These are phyloP conservation scores for Pholiota molesta DNA, from an alignment of 768 basidiomycete species.

Conservation along the genomic window DNA sequence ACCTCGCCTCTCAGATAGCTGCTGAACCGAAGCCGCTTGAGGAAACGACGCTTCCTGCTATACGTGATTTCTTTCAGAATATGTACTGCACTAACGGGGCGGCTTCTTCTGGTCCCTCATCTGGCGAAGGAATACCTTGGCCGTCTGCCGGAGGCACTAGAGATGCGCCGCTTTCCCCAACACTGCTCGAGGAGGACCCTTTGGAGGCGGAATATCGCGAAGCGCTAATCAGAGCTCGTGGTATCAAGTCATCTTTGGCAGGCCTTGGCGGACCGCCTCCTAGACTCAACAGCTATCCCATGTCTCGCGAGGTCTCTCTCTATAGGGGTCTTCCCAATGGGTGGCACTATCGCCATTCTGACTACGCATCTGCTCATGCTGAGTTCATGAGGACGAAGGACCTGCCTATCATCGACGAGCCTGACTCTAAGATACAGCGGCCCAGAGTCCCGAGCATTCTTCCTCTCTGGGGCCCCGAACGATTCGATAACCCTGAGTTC, in stretches of 20 bases:
- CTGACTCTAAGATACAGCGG: conserved; percentile 16
- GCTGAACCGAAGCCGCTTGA: conserved; percentile 15
- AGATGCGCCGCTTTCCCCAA: conserved; percentile 7
- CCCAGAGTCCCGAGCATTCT: conserved; percentile 45
- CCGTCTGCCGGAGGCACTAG: conserved; percentile 8
- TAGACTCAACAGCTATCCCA: conserved; percentile 29
- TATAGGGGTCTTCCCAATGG: conserved; percentile 50
- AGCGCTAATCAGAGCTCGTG: conserved; percentile 22
- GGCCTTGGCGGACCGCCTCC: conserved; percentile 10
- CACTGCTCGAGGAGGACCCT: conserved; percentile 20
- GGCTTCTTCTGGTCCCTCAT: conserved; percentile 6
- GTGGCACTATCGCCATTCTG: conserved; percentile 44
- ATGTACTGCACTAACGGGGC: conserved; percentile 13
- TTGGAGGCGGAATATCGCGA: conserved; percentile 27
- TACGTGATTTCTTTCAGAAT: conserved; percentile 25
- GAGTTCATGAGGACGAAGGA: conserved; percentile 37
- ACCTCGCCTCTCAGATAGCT: conserved; percentile 16
- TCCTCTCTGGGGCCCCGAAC: conserved; percentile 35
- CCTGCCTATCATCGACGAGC: conserved; percentile 15
- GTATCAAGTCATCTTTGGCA: conserved; percentile 12
- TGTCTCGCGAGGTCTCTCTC: conserved; percentile 50
- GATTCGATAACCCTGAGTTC: conserved; percentile 20
- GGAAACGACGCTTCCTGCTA: conserved; percentile 20
- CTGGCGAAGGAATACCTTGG: conserved; percentile 13
- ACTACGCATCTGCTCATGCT: conserved; percentile 38